phyloP scores from a whole-genome alignment of 2,329 filamentous ascomycete species.

The Ceratocystis huliohia region DNA sequence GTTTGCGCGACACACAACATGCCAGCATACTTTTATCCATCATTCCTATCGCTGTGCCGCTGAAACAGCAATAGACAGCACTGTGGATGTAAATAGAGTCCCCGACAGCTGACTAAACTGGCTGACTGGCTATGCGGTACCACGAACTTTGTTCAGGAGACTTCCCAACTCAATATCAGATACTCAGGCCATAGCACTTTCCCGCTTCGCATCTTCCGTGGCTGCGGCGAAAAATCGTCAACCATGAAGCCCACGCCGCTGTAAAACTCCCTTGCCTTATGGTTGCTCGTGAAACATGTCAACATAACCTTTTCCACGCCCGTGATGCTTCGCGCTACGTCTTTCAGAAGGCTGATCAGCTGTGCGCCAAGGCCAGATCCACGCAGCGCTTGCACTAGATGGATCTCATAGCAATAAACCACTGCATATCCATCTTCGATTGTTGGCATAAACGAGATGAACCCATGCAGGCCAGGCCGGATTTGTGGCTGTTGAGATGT shows the following conservation, averaged over 20 bases:
- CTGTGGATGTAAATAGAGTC: too few species aligned
- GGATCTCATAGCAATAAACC: slow-evolving; percentile 69
- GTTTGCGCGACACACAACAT: slow-evolving; percentile 1
- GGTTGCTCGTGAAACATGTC: slow-evolving; percentile 56
- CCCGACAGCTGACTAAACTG: too few species aligned
- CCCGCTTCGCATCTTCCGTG: slow-evolving; percentile 41
- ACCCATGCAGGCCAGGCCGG: slow-evolving; percentile 34
- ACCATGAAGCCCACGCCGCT: slow-evolving; percentile 42
- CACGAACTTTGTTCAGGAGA: background rate
- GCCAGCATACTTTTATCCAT: background rate
- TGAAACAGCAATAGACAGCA: too few species aligned
- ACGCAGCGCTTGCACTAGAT: slow-evolving; percentile 45
- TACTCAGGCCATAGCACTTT: slow-evolving; percentile 45
- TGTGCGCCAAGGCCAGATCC: slow-evolving; percentile 50
- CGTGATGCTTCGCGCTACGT: slow-evolving; percentile 40
- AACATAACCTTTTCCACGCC: slow-evolving; percentile 56
- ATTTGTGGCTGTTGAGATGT: slow-evolving; percentile 12
- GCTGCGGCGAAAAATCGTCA: slow-evolving; percentile 43
- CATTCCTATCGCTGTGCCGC: background rate
- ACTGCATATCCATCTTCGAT: slow-evolving; percentile 53
- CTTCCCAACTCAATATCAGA: slow-evolving; percentile 43
- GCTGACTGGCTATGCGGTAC: too few species aligned
- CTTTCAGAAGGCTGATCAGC: slow-evolving; percentile 45
- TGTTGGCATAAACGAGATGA: slow-evolving; percentile 60
- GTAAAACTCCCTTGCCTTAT: slow-evolving; percentile 47